Percentiles rank a stretch among this genome's conserved stretches.
These are phyloP conservation scores for Saccharomyces pastorianus DNA, from an alignment of 1,139 yeast genomes.

Conservation along the genomic window DNA sequence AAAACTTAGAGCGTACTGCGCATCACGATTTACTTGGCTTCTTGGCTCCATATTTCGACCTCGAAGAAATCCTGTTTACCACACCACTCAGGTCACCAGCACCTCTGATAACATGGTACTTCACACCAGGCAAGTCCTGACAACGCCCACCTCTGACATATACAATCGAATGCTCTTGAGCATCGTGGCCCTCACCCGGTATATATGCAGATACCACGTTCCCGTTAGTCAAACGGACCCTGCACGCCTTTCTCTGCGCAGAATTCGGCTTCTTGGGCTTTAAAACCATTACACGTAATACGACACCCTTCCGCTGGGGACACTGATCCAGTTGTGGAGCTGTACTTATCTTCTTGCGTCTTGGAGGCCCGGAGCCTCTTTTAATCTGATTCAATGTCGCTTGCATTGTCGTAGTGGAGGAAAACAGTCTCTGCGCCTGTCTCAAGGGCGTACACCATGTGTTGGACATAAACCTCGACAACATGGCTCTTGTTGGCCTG, in stretches of 20 bases:
- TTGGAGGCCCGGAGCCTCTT: slow-evolving; percentile 56
- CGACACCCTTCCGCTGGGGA: slow-evolving; percentile 90
- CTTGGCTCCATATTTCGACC: slow-evolving; percentile 92
- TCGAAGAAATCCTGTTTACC: slow-evolving; percentile 80
- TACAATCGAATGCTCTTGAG: slow-evolving; percentile 96
- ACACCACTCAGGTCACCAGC: slow-evolving; percentile 92
- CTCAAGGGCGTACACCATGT: neutral
- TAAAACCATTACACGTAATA: slow-evolving; percentile 85
- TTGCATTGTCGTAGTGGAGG: slow-evolving; percentile 22
- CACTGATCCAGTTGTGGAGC: slow-evolving; percentile 77
- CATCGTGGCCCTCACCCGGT: slow-evolving; percentile 98
- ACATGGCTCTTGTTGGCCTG: neutral
- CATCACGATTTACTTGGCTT: slow-evolving; percentile 51
- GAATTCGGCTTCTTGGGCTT: slow-evolving; percentile 98
- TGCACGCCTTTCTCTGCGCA: slow-evolving; percentile 92
- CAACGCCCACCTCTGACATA: slow-evolving; percentile 95
- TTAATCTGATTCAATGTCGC: slow-evolving; percentile 71
- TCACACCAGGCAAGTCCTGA: slow-evolving; percentile 97
- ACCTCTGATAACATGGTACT: slow-evolving; percentile 90
- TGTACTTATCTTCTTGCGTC: slow-evolving; percentile 42
- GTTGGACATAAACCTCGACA: slow-evolving; percentile 1
- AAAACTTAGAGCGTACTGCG: neutral
- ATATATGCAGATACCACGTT: slow-evolving; percentile 85
- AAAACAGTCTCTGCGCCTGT: slow-evolving; percentile 4
- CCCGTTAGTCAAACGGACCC: slow-evolving; percentile 90